phyloP scores from a whole-genome alignment of 2,329 filamentous ascomycete genomes.

The Calonectria hawksworthii region DNA sequence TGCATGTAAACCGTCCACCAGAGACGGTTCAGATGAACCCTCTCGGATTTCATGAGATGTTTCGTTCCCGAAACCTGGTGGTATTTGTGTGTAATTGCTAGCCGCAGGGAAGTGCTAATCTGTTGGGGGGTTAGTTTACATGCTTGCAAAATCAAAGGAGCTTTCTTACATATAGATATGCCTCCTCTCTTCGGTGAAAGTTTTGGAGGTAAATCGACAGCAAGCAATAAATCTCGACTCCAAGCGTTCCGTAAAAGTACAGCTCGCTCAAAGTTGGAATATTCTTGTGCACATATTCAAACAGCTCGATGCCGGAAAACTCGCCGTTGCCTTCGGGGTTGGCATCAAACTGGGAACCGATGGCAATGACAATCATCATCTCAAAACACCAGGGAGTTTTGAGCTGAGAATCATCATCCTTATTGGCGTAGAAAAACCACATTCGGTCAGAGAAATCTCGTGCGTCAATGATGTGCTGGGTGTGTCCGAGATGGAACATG shows the following conservation, averaged over 20 bases:
- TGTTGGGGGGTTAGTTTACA: background rate
- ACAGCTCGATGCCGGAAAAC: constrained; percentile 38
- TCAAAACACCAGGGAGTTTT: constrained; percentile 44
- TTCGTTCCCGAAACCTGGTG: constrained; percentile 45
- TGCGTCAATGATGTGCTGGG: constrained; percentile 44
- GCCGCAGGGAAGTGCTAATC: constrained; percentile 47
- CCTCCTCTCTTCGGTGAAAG: constrained; percentile 44
- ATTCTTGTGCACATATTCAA: constrained; percentile 46
- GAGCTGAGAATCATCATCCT: constrained; percentile 37
- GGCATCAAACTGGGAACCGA: constrained; percentile 42
- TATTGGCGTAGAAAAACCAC: constrained; percentile 45
- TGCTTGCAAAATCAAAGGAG: fast-evolving
- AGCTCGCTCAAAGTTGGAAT: constrained; percentile 45
- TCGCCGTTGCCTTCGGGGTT: constrained; percentile 44
- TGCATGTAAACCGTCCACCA: constrained; percentile 37
- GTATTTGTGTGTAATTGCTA: constrained; percentile 47
- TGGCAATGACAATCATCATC: constrained; percentile 46
- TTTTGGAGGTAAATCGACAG: constrained; percentile 44
- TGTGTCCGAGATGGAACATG: constrained; percentile 45
- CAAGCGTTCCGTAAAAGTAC: constrained; percentile 44
- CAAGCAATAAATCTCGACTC: constrained; percentile 47
- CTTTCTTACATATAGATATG: constrained; percentile 41
- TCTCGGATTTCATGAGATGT: constrained; percentile 44
- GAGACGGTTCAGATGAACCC: constrained; percentile 32
- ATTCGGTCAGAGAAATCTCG: constrained; percentile 45